Conservation (phyloP, 192 early-diverging fungal genomes). For the Coemansia sp. region DNA sequence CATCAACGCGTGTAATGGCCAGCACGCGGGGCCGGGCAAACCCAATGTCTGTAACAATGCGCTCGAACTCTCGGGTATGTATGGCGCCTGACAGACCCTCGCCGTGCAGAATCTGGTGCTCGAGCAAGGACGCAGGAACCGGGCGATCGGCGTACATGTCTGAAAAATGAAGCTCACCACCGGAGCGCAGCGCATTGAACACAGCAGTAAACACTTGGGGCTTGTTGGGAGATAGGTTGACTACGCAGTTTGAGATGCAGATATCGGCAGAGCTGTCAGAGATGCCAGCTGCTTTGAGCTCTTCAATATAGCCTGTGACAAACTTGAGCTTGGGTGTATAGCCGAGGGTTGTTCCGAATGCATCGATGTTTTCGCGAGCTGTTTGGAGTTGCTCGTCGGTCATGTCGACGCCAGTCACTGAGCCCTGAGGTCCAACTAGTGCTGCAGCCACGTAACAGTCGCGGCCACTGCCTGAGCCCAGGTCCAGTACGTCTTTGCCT, state of each 20-base stretch:
- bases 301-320: slow-evolving; percentile 51
- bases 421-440: slow-evolving; percentile 44
- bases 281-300: slow-evolving; percentile 24
- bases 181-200: slow-evolving; percentile 27
- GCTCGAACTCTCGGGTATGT: slow-evolving; percentile 43
- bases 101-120: slow-evolving; percentile 34
- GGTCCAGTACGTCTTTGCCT: slow-evolving; percentile 46
- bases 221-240: slow-evolving; percentile 56
- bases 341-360: slow-evolving; percentile 33
- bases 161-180: slow-evolving; percentile 50
- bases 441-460: slow-evolving; percentile 55
- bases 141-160: slow-evolving; percentile 52
- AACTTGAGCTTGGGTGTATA: slow-evolving; percentile 46
- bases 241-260: slow-evolving; percentile 51
- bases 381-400: slow-evolving; percentile 53
- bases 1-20: slow-evolving; percentile 9
- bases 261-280: slow-evolving; percentile 36
- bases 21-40: slow-evolving; percentile 20
- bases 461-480: slow-evolving; percentile 51
- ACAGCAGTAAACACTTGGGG: slow-evolving; percentile 40
- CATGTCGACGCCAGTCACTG: slow-evolving; percentile 55
- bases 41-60: slow-evolving; percentile 31
- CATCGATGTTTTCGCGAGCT: slow-evolving; percentile 27
- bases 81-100: slow-evolving; percentile 47
- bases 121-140: slow-evolving; percentile 30